These are phyloP conservation scores for Chalciporus chontae DNA, from an alignment of 768 basidiomycete genomes.

Conservation along the genomic window DNA sequence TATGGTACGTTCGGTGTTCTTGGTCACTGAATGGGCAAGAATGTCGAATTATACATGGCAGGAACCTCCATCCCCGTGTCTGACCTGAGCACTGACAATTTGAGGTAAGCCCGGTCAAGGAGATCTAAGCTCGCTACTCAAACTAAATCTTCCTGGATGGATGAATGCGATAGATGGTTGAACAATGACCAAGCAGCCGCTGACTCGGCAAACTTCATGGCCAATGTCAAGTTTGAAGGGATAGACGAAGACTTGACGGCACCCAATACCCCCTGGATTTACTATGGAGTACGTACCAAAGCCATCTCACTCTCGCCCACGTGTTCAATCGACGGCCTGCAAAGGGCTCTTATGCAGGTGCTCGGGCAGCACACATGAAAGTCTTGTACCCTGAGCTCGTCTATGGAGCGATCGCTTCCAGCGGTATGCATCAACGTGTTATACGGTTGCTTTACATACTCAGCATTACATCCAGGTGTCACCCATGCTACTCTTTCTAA, in stretches of 20 bases:
- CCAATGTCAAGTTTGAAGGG: conserved; percentile 68
- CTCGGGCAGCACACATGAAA: conserved; percentile 88
- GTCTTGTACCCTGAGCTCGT: conserved; percentile 85
- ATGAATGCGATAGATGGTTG: conserved; percentile 57
- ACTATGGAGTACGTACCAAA: conserved; percentile 71
- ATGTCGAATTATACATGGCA: conserved; percentile 22
- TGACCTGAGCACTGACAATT: conserved; percentile 77
- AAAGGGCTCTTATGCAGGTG: conserved; percentile 88
- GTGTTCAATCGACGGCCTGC: conserved; percentile 1
- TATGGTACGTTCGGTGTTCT: conserved; percentile 52
- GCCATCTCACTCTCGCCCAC: not conserved
- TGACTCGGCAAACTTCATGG: conserved; percentile 92
- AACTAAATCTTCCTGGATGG: conserved; percentile 2
- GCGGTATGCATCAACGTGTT: conserved; percentile 45
- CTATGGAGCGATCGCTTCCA: conserved; percentile 85
- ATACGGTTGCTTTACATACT: not conserved
- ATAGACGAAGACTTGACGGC: conserved; percentile 70
- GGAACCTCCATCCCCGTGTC: conserved; percentile 72
- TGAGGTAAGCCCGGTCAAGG: conserved; percentile 47
- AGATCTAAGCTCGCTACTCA: not conserved
- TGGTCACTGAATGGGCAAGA: not conserved
- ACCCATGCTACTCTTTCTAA: conserved; percentile 80
- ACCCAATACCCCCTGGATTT: conserved; percentile 80
- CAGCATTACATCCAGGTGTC: conserved; percentile 48
- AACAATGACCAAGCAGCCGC: conserved; percentile 86